Conservation (phyloP, 2,329 filamentous ascomycete species). For the Pyrenophora graminea region DNA sequence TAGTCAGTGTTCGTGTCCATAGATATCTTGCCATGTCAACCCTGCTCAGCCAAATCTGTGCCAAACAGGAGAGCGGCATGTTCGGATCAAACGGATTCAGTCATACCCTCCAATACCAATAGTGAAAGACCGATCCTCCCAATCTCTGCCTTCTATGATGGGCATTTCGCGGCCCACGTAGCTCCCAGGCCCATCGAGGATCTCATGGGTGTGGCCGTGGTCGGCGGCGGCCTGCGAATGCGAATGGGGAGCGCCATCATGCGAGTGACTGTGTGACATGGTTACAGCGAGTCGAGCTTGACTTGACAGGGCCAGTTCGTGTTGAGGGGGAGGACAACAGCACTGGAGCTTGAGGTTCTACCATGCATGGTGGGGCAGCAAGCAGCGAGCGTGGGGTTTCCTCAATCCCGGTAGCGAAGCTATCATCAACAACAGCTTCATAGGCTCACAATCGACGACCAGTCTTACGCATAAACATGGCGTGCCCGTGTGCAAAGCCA, state of each 20-base stretch:
- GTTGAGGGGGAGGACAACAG: neutral
- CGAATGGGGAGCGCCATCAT: slow-evolving; percentile 54
- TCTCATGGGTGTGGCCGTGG: slow-evolving; percentile 95
- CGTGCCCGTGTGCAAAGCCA: slow-evolving; percentile 5
- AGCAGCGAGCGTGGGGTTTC: slow-evolving; percentile 21
- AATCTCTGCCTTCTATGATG: slow-evolving; percentile 83
- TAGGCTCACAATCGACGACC: slow-evolving; percentile 5
- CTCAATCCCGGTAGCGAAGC: slow-evolving; percentile 9
- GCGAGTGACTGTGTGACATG: slow-evolving; percentile 43
- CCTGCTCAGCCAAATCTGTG: neutral
- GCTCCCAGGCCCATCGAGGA: slow-evolving; percentile 90
- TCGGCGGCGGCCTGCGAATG: slow-evolving; percentile 59
- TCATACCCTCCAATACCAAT: slow-evolving; percentile 95
- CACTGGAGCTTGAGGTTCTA: slow-evolving; percentile 13
- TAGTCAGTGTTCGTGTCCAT: slow-evolving; percentile 13
- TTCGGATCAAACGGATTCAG: neutral
- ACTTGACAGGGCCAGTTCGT: neutral
- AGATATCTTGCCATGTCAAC: slow-evolving; percentile 2
- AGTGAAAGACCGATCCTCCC: slow-evolving; percentile 88
- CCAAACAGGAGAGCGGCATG: neutral
- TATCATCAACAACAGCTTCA: slow-evolving; percentile 5
- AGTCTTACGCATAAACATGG: slow-evolving; percentile 5
- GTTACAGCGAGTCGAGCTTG: neutral
- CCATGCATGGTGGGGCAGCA: slow-evolving; percentile 26
- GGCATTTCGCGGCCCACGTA: slow-evolving; percentile 91